These are phyloP conservation scores for Hawksworthiomyces lignivorus DNA, from an alignment of 2,329 filamentous ascomycete species.

Conservation along the genomic window DNA sequence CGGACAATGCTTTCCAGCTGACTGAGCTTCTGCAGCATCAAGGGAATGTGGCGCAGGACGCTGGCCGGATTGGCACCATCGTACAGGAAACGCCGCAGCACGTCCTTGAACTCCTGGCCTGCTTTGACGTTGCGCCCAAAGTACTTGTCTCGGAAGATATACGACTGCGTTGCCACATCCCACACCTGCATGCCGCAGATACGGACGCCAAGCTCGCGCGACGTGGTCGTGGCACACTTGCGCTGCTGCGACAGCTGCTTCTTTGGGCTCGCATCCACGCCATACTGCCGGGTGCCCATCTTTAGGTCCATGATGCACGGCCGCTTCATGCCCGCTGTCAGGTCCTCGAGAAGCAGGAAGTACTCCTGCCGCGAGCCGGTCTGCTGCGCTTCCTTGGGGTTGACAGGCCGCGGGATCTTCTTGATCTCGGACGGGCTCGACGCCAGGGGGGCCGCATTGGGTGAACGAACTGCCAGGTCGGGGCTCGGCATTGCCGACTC, in stretches of 20 bases:
- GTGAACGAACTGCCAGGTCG: neutral
- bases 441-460: constrained; percentile 21
- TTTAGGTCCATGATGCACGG: constrained; percentile 97
- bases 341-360: constrained; percentile 86
- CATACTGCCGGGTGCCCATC: constrained; percentile 97
- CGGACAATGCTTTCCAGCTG: constrained; percentile 78
- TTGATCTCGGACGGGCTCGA: constrained; percentile 31
- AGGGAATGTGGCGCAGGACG: constrained; percentile 78
- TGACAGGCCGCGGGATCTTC: constrained; percentile 54
- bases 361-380: constrained; percentile 69
- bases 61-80: constrained; percentile 77
- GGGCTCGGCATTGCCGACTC: constrained; percentile 7
- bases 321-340: constrained; percentile 92
- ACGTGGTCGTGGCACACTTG: constrained; percentile 90
- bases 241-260: constrained; percentile 88
- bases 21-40: constrained; percentile 74
- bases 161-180: constrained; percentile 75
- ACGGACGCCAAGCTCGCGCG: constrained; percentile 80
- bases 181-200: constrained; percentile 96
- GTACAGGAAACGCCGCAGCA: constrained; percentile 82
- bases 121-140: constrained; percentile 84
- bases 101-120: constrained; percentile 80
- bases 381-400: constrained; percentile 69
- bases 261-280: constrained; percentile 82
- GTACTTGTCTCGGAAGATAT: constrained; percentile 98